These are phyloP conservation scores for Glebionis coronaria DNA, from an alignment of 129 eudicot genomes.

Conservation along the genomic window DNA sequence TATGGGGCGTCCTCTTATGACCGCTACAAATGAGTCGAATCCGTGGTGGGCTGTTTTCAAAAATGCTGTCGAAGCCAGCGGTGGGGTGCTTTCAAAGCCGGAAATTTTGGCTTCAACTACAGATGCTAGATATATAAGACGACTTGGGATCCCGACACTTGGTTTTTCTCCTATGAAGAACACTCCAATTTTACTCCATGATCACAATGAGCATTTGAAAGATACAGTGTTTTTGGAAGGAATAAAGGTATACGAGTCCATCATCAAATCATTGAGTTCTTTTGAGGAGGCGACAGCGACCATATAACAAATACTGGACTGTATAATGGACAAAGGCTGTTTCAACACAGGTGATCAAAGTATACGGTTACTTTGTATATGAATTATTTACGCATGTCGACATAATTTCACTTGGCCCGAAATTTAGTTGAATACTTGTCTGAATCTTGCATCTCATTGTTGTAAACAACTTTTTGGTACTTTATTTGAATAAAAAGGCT, in stretches of 20 bases:
- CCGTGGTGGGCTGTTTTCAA: constrained; percentile 89
- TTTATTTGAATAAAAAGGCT: not conserved
- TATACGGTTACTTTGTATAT: no score
- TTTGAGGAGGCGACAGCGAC: constrained; percentile 31
- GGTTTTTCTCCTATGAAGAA: constrained; percentile 97
- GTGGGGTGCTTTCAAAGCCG: constrained; percentile 72
- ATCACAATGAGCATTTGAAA: constrained; percentile 74
- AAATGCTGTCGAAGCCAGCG: constrained; percentile 59
- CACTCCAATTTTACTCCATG: constrained; percentile 88
- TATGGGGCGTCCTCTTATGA: constrained; percentile 65
- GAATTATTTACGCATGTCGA: no score
- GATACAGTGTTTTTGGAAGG: constrained; percentile 75
- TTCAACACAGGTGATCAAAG: no score
- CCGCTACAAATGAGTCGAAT: constrained; percentile 63
- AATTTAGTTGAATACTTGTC: not conserved
- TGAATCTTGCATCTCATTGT: not conserved
- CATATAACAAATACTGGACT: not conserved
- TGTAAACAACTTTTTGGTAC: not conserved
- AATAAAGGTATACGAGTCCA: constrained; percentile 78
- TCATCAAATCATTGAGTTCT: constrained; percentile 67
- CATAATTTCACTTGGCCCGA: not conserved
- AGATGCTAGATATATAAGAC: constrained; percentile 77
- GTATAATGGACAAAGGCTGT: not conserved
- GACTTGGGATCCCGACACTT: constrained; percentile 65
- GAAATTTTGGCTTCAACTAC: constrained; percentile 86